A percentile compares a stretch with the other conserved stretches of the same genome.
Evolutionary conservation across 2,329 filamentous ascomycete genomes (phyloP).

Genomic region (Cytospora piceae): DNA sequence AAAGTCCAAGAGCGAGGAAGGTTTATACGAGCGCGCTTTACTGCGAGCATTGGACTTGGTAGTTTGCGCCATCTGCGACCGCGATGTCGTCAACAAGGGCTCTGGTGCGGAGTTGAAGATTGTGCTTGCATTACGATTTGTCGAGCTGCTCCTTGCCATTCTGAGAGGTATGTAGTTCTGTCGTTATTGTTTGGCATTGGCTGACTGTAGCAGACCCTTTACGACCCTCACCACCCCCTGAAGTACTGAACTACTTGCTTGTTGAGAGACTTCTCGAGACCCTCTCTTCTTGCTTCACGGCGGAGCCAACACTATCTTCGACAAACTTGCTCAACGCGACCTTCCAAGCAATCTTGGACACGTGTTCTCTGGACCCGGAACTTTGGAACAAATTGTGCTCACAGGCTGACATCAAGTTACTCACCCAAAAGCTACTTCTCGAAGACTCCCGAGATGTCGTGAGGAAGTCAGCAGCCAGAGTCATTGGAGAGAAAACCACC

Average conservation of each 20-base stretch:
- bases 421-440: conserved; percentile 45
- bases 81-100: conserved; percentile 53
- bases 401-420: conserved; percentile 34
- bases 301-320: conserved; percentile 35
- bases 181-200: neutral
- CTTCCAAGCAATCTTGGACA: conserved; percentile 47
- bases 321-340: conserved; percentile 41
- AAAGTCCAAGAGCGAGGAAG: conserved; percentile 31
- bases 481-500: conserved; percentile 40
- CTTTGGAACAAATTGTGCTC: conserved; percentile 46
- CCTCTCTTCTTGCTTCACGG: conserved; percentile 32
- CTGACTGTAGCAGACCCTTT: conserved; percentile 27
- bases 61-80: conserved; percentile 63
- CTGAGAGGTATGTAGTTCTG: conserved; percentile 51
- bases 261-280: conserved; percentile 41
- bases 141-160: conserved; percentile 60
- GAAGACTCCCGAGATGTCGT: conserved; percentile 42
- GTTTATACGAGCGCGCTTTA: conserved; percentile 41
- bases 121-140: conserved; percentile 55
- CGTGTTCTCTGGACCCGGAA: conserved; percentile 41
- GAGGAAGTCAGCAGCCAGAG: conserved; percentile 41
- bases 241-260: conserved; percentile 36
- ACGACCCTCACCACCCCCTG: conserved; percentile 29
- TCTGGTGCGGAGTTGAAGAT: conserved; percentile 50
- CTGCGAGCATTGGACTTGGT: conserved; percentile 57